phyloP scores from a whole-genome alignment of 2,329 filamentous ascomycete genomes.

The Penicillium occitanis region DNA sequence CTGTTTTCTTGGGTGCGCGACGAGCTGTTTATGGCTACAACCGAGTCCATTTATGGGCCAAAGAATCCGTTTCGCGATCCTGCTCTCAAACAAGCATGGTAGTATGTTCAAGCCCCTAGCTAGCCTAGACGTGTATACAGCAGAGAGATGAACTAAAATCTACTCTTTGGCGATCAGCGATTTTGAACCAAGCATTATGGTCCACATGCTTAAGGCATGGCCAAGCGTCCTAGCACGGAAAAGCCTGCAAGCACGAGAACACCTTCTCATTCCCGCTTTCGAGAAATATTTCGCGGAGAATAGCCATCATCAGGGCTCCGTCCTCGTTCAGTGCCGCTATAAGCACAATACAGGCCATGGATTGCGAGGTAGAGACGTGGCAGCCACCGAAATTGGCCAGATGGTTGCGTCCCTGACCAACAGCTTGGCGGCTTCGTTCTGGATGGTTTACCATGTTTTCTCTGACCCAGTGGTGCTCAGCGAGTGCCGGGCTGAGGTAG shows the following conservation, averaged over 20 bases:
- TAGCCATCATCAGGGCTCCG: neutral
- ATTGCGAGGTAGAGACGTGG: constrained; percentile 4
- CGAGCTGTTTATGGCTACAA: constrained; percentile 12
- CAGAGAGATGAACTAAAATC: too few relatives aligned
- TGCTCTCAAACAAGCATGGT: constrained; percentile 8
- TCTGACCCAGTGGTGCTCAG: neutral
- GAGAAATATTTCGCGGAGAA: constrained; percentile 2
- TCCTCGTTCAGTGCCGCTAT: constrained; percentile 3
- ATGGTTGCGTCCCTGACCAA: constrained; percentile 7
- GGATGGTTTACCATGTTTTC: constrained; percentile 8
- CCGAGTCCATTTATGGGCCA: constrained; percentile 6
- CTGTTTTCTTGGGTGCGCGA: constrained; percentile 10
- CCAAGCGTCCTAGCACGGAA: neutral
- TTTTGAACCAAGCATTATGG: constrained; percentile 4
- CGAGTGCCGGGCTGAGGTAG: neutral
- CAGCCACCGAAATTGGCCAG: constrained; percentile 9
- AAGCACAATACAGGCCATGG: constrained; percentile 1
- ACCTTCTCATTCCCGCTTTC: constrained; percentile 12
- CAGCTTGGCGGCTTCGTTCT: neutral
- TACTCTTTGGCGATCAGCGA: neutral
- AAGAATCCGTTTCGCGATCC: constrained; percentile 10
- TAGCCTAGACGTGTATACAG: too few relatives aligned
- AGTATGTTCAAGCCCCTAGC: neutral
- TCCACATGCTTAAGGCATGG: constrained; percentile 12
- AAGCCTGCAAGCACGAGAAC: constrained; percentile 6